Percentiles rank a stretch among this genome's conserved stretches.
Evolutionary conservation across 2,329 filamentous ascomycete species (phyloP).

Genomic region (Cercospora nicotianae): DNA sequence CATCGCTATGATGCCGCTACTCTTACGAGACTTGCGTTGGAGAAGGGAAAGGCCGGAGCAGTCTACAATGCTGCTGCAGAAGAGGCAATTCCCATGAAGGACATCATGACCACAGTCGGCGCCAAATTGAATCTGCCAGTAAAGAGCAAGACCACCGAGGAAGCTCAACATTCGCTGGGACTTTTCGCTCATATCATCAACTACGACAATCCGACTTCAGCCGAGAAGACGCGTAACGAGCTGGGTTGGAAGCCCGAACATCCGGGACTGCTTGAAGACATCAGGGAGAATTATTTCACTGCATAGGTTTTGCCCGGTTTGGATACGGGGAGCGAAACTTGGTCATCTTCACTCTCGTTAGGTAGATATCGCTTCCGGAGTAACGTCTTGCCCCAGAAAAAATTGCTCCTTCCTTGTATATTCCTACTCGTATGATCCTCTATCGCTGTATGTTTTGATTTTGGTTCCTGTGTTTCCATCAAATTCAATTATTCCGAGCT

Average conservation of each 20-base stretch:
- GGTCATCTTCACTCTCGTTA: no score
- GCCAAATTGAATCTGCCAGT: slow-evolving; percentile 14
- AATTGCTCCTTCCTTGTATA: no score
- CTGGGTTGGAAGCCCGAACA: slow-evolving; percentile 44
- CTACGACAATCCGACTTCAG: slow-evolving; percentile 39
- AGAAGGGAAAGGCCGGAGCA: slow-evolving; percentile 40
- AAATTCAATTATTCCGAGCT: no score
- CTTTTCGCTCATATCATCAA: slow-evolving; percentile 42
- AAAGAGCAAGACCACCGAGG: slow-evolving; percentile 30
- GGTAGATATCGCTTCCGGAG: no score
- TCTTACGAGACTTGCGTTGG: slow-evolving; percentile 43
- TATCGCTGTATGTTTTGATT: no score
- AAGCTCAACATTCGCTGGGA: slow-evolving; percentile 34
- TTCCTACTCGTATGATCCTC: no score
- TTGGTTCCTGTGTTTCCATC: no score
- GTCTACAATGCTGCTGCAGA: slow-evolving; percentile 42
- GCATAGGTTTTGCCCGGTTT: background rate
- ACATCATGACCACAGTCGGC: slow-evolving; percentile 16
- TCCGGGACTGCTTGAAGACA: slow-evolving; percentile 42
- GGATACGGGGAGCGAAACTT: no score
- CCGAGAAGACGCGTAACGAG: slow-evolving; percentile 41
- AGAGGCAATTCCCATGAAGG: slow-evolving; percentile 24
- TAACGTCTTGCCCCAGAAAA: no score
- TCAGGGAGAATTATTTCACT: slow-evolving; percentile 21
- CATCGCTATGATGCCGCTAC: slow-evolving; percentile 49